Percentiles rank a stretch among this genome's conserved stretches.
Evolutionary conservation across 2,329 filamentous ascomycete species (phyloP).

Genomic region (Curvularia sp.): DNA sequence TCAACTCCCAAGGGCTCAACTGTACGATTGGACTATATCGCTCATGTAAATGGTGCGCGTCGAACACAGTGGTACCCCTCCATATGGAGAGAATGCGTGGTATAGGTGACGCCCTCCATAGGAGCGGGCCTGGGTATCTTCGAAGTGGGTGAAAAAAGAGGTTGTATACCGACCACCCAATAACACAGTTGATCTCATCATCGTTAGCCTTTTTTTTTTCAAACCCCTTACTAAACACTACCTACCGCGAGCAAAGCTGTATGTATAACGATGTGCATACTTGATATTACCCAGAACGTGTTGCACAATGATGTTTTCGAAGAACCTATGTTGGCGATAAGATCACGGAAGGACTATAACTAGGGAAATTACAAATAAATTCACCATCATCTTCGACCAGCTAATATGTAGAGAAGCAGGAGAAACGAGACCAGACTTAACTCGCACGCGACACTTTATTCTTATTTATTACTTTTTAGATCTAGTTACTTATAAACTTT

Average conservation of each 20-base stretch:
- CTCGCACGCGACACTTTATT: not conserved
- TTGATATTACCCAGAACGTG: not conserved
- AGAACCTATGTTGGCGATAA: not conserved
- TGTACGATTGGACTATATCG: too few species aligned
- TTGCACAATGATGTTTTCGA: not conserved
- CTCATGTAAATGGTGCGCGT: conserved; percentile 11
- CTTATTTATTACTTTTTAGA: conserved; percentile 39
- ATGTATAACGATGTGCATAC: conserved; percentile 2
- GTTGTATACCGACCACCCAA: conserved; percentile 7
- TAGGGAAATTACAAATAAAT: not conserved
- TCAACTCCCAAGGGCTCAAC: too few species aligned
- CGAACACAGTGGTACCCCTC: conserved; percentile 5
- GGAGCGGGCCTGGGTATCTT: conserved; percentile 8
- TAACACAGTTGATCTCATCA: conserved; percentile 2
- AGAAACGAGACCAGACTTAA: not conserved
- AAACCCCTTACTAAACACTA: not conserved
- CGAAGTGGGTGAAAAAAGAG: conserved; percentile 12
- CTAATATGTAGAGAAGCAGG: too few species aligned
- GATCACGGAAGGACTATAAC: not conserved
- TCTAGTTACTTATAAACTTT: too few species aligned
- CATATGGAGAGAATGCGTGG: conserved; percentile 11
- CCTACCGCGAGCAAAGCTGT: not conserved
- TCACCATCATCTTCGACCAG: too few species aligned
- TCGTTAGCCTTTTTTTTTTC: not conserved
- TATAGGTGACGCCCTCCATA: conserved; percentile 8